phyloP scores from a whole-genome alignment of 2,329 filamentous ascomycete genomes.

The Emergomyces pasteurianus region DNA sequence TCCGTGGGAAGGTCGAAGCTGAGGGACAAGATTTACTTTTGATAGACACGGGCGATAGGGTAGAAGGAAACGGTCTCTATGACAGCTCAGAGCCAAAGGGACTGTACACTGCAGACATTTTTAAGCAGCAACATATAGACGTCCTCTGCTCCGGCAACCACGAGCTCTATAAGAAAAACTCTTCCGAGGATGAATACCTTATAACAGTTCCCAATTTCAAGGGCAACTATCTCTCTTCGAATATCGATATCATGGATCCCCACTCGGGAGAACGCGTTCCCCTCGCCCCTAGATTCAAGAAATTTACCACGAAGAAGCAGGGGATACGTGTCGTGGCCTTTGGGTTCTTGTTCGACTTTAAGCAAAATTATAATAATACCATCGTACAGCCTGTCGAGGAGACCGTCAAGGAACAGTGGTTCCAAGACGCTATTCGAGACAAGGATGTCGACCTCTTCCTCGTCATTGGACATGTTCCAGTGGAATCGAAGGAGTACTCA shows the following conservation, averaged over 20 bases:
- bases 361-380: slow-evolving; percentile 80
- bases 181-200: slow-evolving; percentile 65
- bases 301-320: slow-evolving; percentile 84
- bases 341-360: slow-evolving; percentile 93
- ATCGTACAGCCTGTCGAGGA: slow-evolving; percentile 68
- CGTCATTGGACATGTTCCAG: slow-evolving; percentile 72
- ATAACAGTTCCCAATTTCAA: slow-evolving; percentile 74
- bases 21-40: slow-evolving; percentile 75
- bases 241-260: slow-evolving; percentile 75
- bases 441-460: slow-evolving; percentile 73
- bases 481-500: slow-evolving; percentile 68
- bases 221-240: slow-evolving; percentile 75
- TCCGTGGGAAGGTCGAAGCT: slow-evolving; percentile 66
- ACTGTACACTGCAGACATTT: slow-evolving; percentile 76
- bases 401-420: slow-evolving; percentile 76
- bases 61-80: slow-evolving; percentile 91
- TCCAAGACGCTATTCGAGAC: slow-evolving; percentile 70
- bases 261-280: slow-evolving; percentile 59
- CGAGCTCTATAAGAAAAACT: slow-evolving; percentile 75
- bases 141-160: slow-evolving; percentile 84
- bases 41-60: slow-evolving; percentile 86
- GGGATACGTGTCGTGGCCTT: slow-evolving; percentile 75
- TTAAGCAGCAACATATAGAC: slow-evolving; percentile 71
- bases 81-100: slow-evolving; percentile 83
- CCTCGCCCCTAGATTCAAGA: slow-evolving; percentile 70